Conservation (phyloP, 2,329 filamentous ascomycete species). For the Verticillium nubilum region DNA sequence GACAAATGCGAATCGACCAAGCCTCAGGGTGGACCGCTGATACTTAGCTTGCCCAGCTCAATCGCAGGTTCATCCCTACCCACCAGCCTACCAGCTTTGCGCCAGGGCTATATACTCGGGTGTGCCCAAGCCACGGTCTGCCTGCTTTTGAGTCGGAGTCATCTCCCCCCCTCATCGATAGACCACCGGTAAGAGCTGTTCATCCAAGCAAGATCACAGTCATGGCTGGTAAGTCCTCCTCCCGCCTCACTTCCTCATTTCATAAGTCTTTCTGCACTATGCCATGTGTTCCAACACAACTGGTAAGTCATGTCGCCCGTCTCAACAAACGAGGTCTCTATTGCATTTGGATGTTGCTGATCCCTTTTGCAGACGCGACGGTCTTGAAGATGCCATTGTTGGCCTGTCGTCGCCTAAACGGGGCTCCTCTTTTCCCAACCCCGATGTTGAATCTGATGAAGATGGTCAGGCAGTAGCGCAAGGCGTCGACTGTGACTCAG, state of each 20-base stretch:
- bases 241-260: slow-evolving; percentile 4
- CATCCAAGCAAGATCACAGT: neutral
- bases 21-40: neutral
- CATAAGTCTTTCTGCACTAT: neutral
- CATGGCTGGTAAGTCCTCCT: slow-evolving; percentile 13
- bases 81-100: neutral
- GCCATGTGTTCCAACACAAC: slow-evolving; percentile 1
- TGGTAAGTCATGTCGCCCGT: slow-evolving; percentile 7
- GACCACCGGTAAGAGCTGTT: neutral
- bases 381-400: slow-evolving; percentile 6
- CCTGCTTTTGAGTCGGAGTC: neutral
- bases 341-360: neutral
- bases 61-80: neutral
- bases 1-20: neutral
- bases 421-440: slow-evolving; percentile 5
- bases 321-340: neutral
- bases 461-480: slow-evolving; percentile 5
- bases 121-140: neutral
- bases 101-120: neutral
- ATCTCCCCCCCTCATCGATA: no score
- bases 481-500: slow-evolving; percentile 6
- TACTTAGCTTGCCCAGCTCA: neutral
- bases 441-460: slow-evolving; percentile 10
- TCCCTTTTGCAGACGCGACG: neutral
- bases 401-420: slow-evolving; percentile 12